These are phyloP conservation scores for Saturnispora gosingensis DNA, from an alignment of 805 yeast genomes.

Conservation along the genomic window DNA sequence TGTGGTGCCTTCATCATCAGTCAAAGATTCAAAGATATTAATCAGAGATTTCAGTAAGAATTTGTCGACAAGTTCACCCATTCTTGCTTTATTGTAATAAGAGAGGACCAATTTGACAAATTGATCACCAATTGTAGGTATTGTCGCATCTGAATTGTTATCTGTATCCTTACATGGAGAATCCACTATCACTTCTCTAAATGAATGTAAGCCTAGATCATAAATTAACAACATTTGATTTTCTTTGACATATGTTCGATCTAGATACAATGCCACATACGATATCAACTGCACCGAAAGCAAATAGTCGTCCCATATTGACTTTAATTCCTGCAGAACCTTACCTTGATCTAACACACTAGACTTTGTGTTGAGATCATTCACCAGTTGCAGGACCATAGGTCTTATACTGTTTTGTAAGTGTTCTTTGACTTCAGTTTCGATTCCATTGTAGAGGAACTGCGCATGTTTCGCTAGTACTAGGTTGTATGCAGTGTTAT, in stretches of 20 bases:
- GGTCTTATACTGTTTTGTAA: conserved; percentile 27
- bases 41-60: conserved; percentile 52
- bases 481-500: conserved; percentile 67
- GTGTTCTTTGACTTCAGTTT: conserved; percentile 37
- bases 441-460: conserved; percentile 53
- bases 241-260: conserved; percentile 74
- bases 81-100: conserved; percentile 48
- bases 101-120: conserved; percentile 42
- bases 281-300: conserved; percentile 68
- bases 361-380: conserved; percentile 5
- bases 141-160: conserved; percentile 20
- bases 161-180: conserved; percentile 24
- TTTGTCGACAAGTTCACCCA: conserved; percentile 46
- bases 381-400: conserved; percentile 11
- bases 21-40: conserved; percentile 61
- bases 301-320: conserved; percentile 64
- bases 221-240: conserved; percentile 50
- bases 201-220: conserved; percentile 64
- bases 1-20: conserved; percentile 47
- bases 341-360: conserved; percentile 14
- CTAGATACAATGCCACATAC: conserved; percentile 80
- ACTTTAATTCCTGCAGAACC: conserved; percentile 27
- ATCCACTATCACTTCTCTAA: conserved; percentile 51
- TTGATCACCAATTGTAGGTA: conserved; percentile 35
- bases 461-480: conserved; percentile 66